Percentiles rank a stretch among this genome's conserved stretches.
Evolutionary conservation across 2,329 filamentous ascomycete species (phyloP).

Genomic region (Hirsutella thompsonii): DNA sequence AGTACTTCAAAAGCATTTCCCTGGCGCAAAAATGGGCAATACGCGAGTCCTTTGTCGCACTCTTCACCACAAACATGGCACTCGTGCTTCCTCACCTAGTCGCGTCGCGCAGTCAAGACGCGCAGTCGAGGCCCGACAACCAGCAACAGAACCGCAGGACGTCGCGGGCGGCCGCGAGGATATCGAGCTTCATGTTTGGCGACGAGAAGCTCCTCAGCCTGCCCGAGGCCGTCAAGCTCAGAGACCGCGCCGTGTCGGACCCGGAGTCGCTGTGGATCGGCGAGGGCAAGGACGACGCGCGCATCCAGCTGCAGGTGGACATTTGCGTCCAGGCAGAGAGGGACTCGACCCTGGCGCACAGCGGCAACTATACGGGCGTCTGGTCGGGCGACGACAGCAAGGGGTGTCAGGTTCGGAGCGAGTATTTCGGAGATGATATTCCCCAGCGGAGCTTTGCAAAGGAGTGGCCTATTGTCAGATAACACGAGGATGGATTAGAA

Average conservation of each 20-base stretch:
- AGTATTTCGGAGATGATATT: conserved; percentile 9
- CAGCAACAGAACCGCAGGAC: background rate
- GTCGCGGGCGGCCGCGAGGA: background rate
- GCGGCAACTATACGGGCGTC: conserved; percentile 11
- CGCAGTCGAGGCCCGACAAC: background rate
- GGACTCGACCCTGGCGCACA: conserved; percentile 1
- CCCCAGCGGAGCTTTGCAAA: conserved; percentile 4
- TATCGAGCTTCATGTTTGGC: no score
- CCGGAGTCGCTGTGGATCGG: background rate
- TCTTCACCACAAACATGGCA: conserved; percentile 1
- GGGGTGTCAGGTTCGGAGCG: conserved; percentile 5
- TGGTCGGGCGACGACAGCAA: conserved; percentile 7
- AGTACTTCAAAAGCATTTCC: background rate
- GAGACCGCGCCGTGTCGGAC: background rate
- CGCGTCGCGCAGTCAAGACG: background rate
- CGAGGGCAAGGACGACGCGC: background rate
- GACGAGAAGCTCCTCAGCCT: no score
- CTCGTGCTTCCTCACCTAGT: background rate
- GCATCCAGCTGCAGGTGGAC: conserved; percentile 7
- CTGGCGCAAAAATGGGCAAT: conserved; percentile 1
- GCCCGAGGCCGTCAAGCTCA: background rate
- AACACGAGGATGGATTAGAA: no score
- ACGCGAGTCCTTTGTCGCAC: conserved; percentile 2
- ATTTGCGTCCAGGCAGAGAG: conserved; percentile 5
- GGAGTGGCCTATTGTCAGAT: background rate